Percentiles rank a stretch among this genome's conserved stretches.
These are phyloP conservation scores for Parasitella parasitica DNA, from an alignment of 371 early-diverging fungal genomes.

Conservation along the genomic window DNA sequence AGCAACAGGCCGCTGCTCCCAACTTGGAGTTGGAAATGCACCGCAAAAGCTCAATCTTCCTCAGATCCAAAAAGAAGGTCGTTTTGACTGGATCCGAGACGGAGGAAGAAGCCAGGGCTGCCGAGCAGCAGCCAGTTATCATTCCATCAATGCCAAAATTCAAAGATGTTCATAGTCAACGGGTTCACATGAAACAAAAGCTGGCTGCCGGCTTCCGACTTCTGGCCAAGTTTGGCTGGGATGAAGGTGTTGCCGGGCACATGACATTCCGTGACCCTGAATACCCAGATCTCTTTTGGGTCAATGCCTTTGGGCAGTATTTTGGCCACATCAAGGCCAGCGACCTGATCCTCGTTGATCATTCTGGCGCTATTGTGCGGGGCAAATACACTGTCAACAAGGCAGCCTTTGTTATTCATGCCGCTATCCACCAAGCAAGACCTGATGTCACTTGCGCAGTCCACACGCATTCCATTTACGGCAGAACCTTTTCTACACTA, in stretches of 20 bases:
- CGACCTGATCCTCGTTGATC: constrained; percentile 57
- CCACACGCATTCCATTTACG: constrained; percentile 62
- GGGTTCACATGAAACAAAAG: constrained; percentile 59
- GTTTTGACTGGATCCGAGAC: constrained; percentile 46
- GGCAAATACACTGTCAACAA: constrained; percentile 54
- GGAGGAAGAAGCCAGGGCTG: constrained; percentile 43
- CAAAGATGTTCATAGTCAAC: constrained; percentile 43
- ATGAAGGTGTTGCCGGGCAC: constrained; percentile 63
- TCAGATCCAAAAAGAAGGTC: constrained; percentile 33
- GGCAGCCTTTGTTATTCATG: constrained; percentile 65
- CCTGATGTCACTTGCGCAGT: constrained; percentile 55
- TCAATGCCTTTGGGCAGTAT: constrained; percentile 55
- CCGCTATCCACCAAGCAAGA: constrained; percentile 50
- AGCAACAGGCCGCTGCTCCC: neutral
- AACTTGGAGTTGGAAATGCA: neutral
- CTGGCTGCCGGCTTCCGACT: constrained; percentile 62
- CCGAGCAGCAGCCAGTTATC: constrained; percentile 39
- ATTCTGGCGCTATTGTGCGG: constrained; percentile 51
- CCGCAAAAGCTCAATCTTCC: constrained; percentile 11
- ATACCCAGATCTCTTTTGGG: constrained; percentile 61
- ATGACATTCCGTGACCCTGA: constrained; percentile 64
- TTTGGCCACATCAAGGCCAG: constrained; percentile 58
- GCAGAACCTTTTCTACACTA: constrained; percentile 56
- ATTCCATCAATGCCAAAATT: constrained; percentile 44
- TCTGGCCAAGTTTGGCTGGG: constrained; percentile 55